A percentile compares a stretch with the other conserved stretches of the same genome.
Conservation (phyloP, 2,329 filamentous ascomycete genomes). For the Coniochaeta sp. region DNA sequence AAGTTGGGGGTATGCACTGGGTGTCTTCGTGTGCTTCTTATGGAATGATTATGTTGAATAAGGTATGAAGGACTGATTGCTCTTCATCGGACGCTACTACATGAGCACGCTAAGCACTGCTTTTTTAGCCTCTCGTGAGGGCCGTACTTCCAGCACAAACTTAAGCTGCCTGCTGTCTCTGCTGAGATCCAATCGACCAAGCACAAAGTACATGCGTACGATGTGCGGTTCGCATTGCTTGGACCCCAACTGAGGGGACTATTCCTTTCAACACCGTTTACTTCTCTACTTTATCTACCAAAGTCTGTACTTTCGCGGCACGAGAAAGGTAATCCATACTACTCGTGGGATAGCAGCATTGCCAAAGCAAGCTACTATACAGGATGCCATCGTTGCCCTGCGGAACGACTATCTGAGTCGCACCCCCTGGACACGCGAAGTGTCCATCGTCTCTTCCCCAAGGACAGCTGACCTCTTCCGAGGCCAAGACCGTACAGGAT, state of each 20-base stretch:
- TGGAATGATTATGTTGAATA: too few relatives aligned
- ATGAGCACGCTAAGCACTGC: too few relatives aligned
- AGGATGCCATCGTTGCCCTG: constrained; percentile 22
- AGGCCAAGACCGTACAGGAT: constrained; percentile 17
- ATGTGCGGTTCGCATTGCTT: background rate
- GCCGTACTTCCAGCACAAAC: too few relatives aligned
- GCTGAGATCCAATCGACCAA: too few relatives aligned
- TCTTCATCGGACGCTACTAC: too few relatives aligned
- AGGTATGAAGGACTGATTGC: too few relatives aligned
- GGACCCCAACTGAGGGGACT: background rate
- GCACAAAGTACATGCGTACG: too few relatives aligned
- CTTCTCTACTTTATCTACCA: too few relatives aligned
- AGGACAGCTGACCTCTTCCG: constrained; percentile 9
- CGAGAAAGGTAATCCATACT: background rate
- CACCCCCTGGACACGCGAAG: constrained; percentile 9
- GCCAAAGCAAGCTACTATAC: constrained; percentile 9
- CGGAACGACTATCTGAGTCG: constrained; percentile 12
- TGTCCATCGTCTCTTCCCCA: background rate
- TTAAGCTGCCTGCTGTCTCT: too few relatives aligned
- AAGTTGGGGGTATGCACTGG: too few relatives aligned
- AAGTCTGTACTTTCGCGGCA: background rate
- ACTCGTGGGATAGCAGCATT: background rate
- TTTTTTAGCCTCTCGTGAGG: too few relatives aligned
- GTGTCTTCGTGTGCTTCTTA: too few relatives aligned
- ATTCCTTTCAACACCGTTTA: background rate